Percentiles rank a stretch among this genome's conserved stretches.
Evolutionary conservation across 2,329 filamentous ascomycete genomes (phyloP).

Genomic region (Sphaceloma murrayae): DNA sequence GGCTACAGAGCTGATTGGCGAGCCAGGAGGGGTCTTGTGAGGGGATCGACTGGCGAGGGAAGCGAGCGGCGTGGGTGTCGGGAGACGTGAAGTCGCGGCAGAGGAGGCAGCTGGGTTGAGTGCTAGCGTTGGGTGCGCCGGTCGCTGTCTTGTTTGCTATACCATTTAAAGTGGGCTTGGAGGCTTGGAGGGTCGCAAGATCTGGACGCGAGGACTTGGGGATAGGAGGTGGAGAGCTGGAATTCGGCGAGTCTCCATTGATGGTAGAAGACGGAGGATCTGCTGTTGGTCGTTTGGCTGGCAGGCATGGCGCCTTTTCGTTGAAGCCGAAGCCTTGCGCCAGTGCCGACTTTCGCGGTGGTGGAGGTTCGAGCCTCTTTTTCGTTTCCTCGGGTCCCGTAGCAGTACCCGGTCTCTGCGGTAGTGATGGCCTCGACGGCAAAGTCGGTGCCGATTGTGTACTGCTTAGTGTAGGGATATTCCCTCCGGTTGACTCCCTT

Average conservation of each 20-base stretch:
- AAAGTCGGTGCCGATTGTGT: constrained; percentile 29
- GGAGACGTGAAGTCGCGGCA: constrained; percentile 83
- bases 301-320: constrained; percentile 21
- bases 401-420: constrained; percentile 21
- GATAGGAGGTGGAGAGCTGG: constrained; percentile 39
- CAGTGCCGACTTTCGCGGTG: constrained; percentile 38
- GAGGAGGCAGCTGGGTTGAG: constrained; percentile 51
- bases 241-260: too few relatives aligned
- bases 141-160: too few relatives aligned
- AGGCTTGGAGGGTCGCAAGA: constrained; percentile 46
- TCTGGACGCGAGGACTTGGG: constrained; percentile 49
- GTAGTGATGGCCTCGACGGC: constrained; percentile 19
- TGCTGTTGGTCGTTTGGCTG: constrained; percentile 17
- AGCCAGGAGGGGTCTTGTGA: constrained; percentile 60
- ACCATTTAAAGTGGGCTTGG: too few relatives aligned
- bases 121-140: constrained; percentile 18
- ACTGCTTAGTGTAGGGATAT: constrained; percentile 28
- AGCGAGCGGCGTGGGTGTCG: constrained; percentile 67
- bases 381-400: constrained; percentile 21
- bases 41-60: constrained; percentile 63
- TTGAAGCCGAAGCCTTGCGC: constrained; percentile 35
- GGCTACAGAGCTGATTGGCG: constrained; percentile 64
- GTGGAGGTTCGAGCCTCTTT: constrained; percentile 20
- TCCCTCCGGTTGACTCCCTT: constrained; percentile 35
- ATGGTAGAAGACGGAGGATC: background rate